phyloP scores from a whole-genome alignment of 148 eudicot genomes.

The Fagopyrum esculentum region DNA sequence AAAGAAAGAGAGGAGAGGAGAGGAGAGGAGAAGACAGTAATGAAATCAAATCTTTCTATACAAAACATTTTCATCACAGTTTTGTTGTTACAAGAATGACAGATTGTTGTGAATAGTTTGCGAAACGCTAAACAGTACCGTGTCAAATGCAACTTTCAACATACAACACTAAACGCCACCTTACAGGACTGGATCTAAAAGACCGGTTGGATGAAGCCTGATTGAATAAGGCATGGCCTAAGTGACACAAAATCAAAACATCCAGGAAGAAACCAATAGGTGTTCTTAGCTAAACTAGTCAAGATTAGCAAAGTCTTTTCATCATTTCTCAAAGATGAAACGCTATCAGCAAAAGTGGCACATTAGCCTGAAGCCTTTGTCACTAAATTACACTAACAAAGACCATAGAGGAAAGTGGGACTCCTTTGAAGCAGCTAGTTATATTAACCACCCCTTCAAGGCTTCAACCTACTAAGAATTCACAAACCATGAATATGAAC shows the following conservation, averaged over 20 bases:
- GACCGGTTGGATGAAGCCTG: neutral
- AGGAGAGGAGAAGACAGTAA: neutral
- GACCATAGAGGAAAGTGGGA: neutral
- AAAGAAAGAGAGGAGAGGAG: no score
- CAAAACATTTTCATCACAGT: neutral
- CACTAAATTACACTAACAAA: neutral
- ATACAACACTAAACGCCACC: no score
- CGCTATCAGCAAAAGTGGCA: neutral
- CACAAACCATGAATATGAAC: neutral
- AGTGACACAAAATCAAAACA: neutral
- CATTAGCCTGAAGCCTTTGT: neutral
- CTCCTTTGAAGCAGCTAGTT: neutral
- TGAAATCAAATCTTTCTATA: neutral
- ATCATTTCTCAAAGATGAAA: neutral
- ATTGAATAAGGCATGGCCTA: neutral
- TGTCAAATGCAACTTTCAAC: neutral
- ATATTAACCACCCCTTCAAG: neutral
- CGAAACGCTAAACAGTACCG: neutral
- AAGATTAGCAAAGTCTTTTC: neutral
- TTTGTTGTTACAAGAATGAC: neutral
- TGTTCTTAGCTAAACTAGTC: neutral
- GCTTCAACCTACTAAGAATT: neutral
- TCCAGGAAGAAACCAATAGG: neutral
- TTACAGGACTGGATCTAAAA: neutral
- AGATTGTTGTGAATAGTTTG: neutral